Evolutionary conservation across 2,329 filamentous ascomycete species (phyloP).

Genomic region (Gyromitra esculenta): DNA sequence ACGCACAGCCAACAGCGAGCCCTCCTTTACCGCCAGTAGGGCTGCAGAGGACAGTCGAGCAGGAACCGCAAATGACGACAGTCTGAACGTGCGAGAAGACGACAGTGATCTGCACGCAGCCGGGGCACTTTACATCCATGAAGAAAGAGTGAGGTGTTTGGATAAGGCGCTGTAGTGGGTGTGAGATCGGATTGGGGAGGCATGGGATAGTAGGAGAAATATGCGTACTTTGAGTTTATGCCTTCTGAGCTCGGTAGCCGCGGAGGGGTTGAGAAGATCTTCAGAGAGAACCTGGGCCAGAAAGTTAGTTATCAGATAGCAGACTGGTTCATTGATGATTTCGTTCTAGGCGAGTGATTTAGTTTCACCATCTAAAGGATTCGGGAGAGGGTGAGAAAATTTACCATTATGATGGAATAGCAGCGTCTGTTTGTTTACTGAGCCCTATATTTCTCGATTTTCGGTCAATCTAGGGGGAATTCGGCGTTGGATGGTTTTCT

Average conservation of each 20-base stretch:
- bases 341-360: neutral
- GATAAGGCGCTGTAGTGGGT: conserved; percentile 79
- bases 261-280: conserved; percentile 98
- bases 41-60: conserved; percentile 99
- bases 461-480: neutral
- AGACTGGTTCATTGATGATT: neutral
- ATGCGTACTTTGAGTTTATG: conserved; percentile 96
- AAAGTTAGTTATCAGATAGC: conserved; percentile 37
- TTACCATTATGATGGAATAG: conserved; percentile 30
- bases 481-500: neutral
- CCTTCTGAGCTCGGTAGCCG: conserved; percentile 98
- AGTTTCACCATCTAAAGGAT: neutral
- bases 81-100: conserved; percentile 99
- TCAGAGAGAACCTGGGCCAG: conserved; percentile 92
- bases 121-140: conserved; percentile 99
- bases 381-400: neutral
- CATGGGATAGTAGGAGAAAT: conserved; percentile 42
- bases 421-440: neutral
- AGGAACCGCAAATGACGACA: conserved; percentile 99
- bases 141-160: conserved; percentile 98
- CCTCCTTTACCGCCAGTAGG: conserved; percentile 99
- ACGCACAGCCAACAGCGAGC: conserved; percentile 99
- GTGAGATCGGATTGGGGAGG: conserved; percentile 50
- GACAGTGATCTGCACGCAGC: conserved; percentile 99
- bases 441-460: neutral